phyloP scores from a whole-genome alignment of 192 early-diverging fungal species.

The Backusella australiensis region DNA sequence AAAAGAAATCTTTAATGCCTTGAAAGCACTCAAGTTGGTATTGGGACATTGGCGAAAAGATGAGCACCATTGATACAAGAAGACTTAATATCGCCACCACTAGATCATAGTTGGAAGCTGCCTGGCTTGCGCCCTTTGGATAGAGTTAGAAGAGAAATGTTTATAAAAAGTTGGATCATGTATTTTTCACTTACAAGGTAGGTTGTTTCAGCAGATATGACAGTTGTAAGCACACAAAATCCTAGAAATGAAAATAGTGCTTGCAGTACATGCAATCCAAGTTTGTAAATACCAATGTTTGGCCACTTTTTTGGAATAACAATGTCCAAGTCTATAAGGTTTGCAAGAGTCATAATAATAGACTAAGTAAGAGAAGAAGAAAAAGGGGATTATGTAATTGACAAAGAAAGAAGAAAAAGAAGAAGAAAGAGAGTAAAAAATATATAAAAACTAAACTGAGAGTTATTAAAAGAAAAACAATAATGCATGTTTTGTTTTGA shows the following conservation, averaged over 20 bases:
- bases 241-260: not conserved
- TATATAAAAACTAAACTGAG: not conserved
- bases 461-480: not conserved
- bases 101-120: not conserved
- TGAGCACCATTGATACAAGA: not conserved
- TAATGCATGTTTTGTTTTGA: not conserved
- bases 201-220: not conserved
- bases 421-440: not conserved
- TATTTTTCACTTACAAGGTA: not conserved
- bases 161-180: not conserved
- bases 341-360: not conserved
- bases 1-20: not conserved
- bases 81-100: not conserved
- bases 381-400: not conserved
- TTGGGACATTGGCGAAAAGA: not conserved
- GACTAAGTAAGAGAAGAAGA: not conserved
- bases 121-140: not conserved
- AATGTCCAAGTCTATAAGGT: conserved; percentile 1
- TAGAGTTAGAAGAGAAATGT: not conserved
- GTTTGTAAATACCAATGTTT: not conserved
- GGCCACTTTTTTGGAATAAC: not conserved
- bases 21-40: not conserved
- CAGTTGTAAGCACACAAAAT: not conserved
- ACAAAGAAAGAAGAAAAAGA: not conserved
- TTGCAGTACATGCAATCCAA: not conserved